Conservation (phyloP, 2,329 filamentous ascomycete species). For the Ceratocystis cubensis region DNA sequence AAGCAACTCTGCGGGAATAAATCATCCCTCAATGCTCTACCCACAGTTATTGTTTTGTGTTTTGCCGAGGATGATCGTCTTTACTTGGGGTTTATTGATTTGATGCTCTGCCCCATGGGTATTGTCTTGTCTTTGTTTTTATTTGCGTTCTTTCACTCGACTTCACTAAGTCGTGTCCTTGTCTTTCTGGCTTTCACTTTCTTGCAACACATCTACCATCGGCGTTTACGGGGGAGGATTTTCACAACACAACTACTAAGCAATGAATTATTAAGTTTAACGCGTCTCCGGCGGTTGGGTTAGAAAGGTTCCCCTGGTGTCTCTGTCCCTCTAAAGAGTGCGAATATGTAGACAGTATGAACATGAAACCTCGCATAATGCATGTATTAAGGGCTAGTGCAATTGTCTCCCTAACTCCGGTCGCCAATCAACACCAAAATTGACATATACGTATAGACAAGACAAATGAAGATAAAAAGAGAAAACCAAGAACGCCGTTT, state of each 20-base stretch:
- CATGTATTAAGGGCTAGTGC: not conserved
- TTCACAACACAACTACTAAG: slow-evolving; percentile 14
- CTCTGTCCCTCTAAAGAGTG: too few species aligned
- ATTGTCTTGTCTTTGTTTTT: slow-evolving; percentile 1
- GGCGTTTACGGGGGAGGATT: slow-evolving; percentile 17
- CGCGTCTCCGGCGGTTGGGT: slow-evolving; percentile 1
- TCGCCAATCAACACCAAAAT: not conserved
- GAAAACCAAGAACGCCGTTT: not conserved
- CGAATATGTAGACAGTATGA: not conserved
- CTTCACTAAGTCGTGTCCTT: slow-evolving; percentile 11
- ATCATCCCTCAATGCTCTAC: not conserved
- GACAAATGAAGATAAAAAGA: not conserved
- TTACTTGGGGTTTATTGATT: not conserved
- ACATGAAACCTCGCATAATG: not conserved
- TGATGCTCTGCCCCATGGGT: not conserved
- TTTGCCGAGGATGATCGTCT: not conserved
- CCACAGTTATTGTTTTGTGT: slow-evolving; percentile 7
- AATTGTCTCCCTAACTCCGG: slow-evolving; percentile 3
- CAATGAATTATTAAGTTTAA: slow-evolving; percentile 15
- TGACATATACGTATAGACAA: not conserved
- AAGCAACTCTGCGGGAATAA: not conserved
- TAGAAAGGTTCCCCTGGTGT: too few species aligned
- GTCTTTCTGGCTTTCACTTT: slow-evolving; percentile 12
- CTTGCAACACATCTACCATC: slow-evolving; percentile 18
- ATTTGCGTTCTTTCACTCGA: slow-evolving; percentile 11